A percentile compares a stretch with the other conserved stretches of the same genome.
These are phyloP conservation scores for Parasitella parasitica DNA, from an alignment of 371 early-diverging fungal genomes.

Conservation along the genomic window DNA sequence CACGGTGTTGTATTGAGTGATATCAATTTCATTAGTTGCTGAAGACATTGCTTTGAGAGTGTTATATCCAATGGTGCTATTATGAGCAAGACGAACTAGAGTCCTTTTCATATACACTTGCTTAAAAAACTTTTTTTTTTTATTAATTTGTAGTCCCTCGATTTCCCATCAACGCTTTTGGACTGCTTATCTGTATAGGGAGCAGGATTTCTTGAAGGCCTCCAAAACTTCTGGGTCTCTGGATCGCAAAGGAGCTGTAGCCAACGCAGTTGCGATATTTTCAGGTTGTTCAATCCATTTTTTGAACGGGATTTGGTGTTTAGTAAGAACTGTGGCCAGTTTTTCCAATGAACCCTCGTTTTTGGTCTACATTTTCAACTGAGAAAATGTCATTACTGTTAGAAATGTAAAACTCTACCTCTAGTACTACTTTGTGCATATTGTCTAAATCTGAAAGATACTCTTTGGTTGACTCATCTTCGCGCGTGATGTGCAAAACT, in stretches of 20 bases:
- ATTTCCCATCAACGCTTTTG: background rate
- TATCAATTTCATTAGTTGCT: conserved; percentile 30
- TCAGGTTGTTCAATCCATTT: conserved; percentile 89
- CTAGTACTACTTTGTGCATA: conserved; percentile 82
- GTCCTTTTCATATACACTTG: background rate
- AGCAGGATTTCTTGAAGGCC: conserved; percentile 63
- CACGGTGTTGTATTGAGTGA: conserved; percentile 58
- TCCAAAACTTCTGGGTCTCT: conserved; percentile 58
- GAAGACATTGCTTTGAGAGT: conserved; percentile 5
- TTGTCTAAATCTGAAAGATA: conserved; percentile 64
- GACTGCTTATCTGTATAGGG: conserved; percentile 37
- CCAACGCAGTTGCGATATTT: conserved; percentile 79
- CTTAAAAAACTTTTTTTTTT: conserved; percentile 1
- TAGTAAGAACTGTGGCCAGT: conserved; percentile 55
- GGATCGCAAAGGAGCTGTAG: conserved; percentile 70
- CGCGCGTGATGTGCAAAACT: conserved; percentile 60
- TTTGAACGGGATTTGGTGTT: conserved; percentile 58
- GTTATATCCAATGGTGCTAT: background rate
- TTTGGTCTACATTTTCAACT: conserved; percentile 54
- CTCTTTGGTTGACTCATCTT: conserved; percentile 23
- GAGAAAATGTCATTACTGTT: background rate
- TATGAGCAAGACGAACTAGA: background rate
- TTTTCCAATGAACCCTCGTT: conserved; percentile 65
- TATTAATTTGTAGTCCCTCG: background rate
- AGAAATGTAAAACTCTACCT: conserved; percentile 1